Evolutionary conservation across 1,284 basidiomycete genomes (phyloP).

Genomic region (Leccinum fuscescens): DNA sequence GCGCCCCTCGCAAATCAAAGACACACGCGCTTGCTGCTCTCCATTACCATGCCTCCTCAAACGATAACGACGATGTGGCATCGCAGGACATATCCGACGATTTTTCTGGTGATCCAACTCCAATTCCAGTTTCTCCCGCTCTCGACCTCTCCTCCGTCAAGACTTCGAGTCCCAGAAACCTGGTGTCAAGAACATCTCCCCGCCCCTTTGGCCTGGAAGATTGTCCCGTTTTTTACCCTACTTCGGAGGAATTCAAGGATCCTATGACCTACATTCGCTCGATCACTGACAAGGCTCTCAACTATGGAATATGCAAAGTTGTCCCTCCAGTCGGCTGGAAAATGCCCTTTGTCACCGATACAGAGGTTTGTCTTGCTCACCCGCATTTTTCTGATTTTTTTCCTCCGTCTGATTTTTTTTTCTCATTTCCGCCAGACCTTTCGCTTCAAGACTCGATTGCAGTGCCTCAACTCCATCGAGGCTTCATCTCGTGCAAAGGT

Average conservation of each 20-base stretch:
- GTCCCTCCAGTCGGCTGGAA: conserved; percentile 93
- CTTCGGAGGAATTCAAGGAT: conserved; percentile 87
- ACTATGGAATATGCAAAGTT: conserved; percentile 94
- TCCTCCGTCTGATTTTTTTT: conserved; percentile 27
- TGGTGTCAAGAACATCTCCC: conserved; percentile 39
- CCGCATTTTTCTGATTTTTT: conserved; percentile 32
- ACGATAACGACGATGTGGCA: conserved; percentile 46
- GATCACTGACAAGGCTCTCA: conserved; percentile 72
- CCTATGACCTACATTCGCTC: conserved; percentile 94
- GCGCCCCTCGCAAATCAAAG: conserved; percentile 84
- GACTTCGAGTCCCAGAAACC: conserved; percentile 52
- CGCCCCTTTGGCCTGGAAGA: conserved; percentile 86
- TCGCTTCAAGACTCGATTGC: conserved; percentile 93
- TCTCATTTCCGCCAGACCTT: conserved; percentile 58
- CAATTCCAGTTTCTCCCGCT: conserved; percentile 57
- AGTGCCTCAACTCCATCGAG: conserved; percentile 95
- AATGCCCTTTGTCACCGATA: conserved; percentile 96
- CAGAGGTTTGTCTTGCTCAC: conserved; percentile 58
- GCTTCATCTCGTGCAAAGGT: conserved; percentile 94
- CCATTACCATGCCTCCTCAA: conserved; percentile 58
- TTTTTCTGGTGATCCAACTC: conserved; percentile 48
- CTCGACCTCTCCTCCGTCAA: conserved; percentile 72
- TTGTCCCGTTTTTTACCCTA: conserved; percentile 89
- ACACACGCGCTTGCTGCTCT: conserved; percentile 77
- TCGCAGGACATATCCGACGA: conserved; percentile 43